Evolutionary conservation across 805 yeast genomes (phyloP), one percentile per base, ranked within the genome.

Genomic region (Yarrowia deformans): DNA sequence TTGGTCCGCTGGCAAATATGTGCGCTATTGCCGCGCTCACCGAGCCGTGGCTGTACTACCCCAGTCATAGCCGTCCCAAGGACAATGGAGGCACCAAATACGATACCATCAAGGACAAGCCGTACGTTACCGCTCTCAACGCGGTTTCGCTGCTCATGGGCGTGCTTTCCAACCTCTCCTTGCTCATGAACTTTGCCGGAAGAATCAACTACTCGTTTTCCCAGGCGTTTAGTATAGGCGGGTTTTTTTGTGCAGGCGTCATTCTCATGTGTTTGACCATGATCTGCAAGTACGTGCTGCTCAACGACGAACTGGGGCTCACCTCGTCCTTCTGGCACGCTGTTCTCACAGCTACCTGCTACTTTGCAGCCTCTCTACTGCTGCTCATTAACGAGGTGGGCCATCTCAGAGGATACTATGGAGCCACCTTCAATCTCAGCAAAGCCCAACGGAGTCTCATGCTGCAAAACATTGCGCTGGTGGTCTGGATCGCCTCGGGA

Each of bases 1-100:
- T 88, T 45, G 96, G 95, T 0, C 97, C 97, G 0, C 73, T 91
- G 37, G 88, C 94, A 8, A 90, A 90, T 72, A 84, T 90, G 82
- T 83, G 87, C 48, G 89, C 94, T 0, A 81, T 90, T 5, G 87
- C 90, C 1, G 91, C 93, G 4, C 81, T 90, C 16, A 86, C 88
- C 0, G 88, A 89, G 68, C 82, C 83, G 56, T 91, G 97, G 97
- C 52, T 60, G 7, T 60, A 60, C 19, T 60, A 60, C 18, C 66
- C 66, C 1, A n/a, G 14, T n/a, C 66, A 45, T 32, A 45, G 34
- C 8, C 19, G 34, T n/a, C 40, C 40, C 13, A 35, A 60, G 32
- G 52, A 43, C 8, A 60, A 60, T 8, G 66, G 66, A 32, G 66
- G 66, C 13, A 60, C 66, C 40, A 78, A 88, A 67, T 71, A 73